phyloP scores from a whole-genome alignment of 228 moss, liverwort and hornwort species.

The Sphagnum fallax region DNA sequence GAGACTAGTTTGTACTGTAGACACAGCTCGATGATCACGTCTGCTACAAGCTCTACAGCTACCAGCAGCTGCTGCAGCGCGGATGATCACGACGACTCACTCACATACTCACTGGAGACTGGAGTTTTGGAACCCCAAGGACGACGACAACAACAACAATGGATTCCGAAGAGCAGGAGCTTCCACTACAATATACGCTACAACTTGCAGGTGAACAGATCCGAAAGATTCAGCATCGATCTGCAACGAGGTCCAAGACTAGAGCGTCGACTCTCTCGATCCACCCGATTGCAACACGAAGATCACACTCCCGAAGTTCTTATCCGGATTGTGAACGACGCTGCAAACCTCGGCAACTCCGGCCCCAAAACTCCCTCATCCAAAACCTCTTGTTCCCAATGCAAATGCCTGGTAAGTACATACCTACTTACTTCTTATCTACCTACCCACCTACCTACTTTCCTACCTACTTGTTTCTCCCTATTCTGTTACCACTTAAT shows the following conservation, averaged over 20 bases:
- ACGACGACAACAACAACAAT: conserved; percentile 20
- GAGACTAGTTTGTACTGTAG: too few species aligned
- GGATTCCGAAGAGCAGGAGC: conserved; percentile 33
- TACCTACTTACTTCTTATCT: background rate
- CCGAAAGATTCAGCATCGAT: conserved; percentile 53
- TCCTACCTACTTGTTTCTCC: background rate
- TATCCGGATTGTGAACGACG: conserved; percentile 53
- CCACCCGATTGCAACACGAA: conserved; percentile 5
- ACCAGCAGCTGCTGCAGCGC: too few species aligned
- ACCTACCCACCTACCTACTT: conserved; percentile 9
- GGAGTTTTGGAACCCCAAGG: conserved; percentile 8
- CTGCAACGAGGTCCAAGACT: conserved; percentile 48
- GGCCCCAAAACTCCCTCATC: too few species aligned
- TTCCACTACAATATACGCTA: conserved; percentile 3
- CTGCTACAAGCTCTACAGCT: too few species aligned
- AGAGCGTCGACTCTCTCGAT: conserved; percentile 28
- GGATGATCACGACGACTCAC: conserved; percentile 21
- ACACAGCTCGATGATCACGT: too few species aligned
- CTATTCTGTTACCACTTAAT: too few species aligned
- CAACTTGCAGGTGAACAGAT: conserved; percentile 20
- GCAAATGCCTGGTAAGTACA: conserved; percentile 46
- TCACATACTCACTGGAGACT: conserved; percentile 35
- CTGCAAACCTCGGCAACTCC: conserved; percentile 25
- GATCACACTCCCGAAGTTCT: conserved; percentile 58
- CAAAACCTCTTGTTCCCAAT: conserved; percentile 33